Evolutionary conservation across 805 yeast genomes (phyloP).

Genomic region (Maudiozyma saulgeensis): DNA sequence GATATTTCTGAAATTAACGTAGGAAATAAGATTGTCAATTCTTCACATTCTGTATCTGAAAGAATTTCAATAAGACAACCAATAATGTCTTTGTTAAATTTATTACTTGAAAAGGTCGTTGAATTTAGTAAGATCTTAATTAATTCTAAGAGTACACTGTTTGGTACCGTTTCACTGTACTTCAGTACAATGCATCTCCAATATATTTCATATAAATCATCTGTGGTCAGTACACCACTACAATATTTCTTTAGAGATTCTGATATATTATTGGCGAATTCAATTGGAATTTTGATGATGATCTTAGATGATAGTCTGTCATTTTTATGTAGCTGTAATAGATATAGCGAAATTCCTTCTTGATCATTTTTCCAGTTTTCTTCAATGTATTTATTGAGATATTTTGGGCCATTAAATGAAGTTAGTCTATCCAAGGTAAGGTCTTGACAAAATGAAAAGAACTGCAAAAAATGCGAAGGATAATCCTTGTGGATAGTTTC

Average conservation of each 20-base stretch:
- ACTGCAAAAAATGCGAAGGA: slow-evolving; percentile 41
- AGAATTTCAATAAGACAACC: slow-evolving; percentile 34
- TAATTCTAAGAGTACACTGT: not conserved
- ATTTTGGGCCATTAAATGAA: slow-evolving; percentile 33
- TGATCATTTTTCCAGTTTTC: slow-evolving; percentile 31
- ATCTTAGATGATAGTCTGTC: slow-evolving; percentile 28
- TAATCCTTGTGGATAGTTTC: slow-evolving; percentile 30
- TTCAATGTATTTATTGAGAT: slow-evolving; percentile 41
- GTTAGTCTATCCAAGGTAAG: slow-evolving; percentile 37
- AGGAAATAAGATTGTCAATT: slow-evolving; percentile 9
- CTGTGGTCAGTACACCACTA: slow-evolving; percentile 3
- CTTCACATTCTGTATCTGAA: slow-evolving; percentile 18
- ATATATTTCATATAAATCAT: slow-evolving; percentile 32
- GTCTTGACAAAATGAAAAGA: slow-evolving; percentile 29
- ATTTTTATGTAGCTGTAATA: slow-evolving; percentile 29
- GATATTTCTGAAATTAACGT: slow-evolving; percentile 18
- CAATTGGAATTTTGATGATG: slow-evolving; percentile 21
- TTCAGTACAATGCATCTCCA: slow-evolving; percentile 44
- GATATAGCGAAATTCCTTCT: slow-evolving; percentile 34
- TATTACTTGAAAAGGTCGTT: slow-evolving; percentile 1
- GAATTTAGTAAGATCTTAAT: not conserved
- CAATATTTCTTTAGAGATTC: slow-evolving; percentile 1
- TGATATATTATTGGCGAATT: slow-evolving; percentile 10
- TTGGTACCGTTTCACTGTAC: slow-evolving; percentile 15
- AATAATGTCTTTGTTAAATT: slow-evolving; percentile 34